Conservation (phyloP, 352 stramenopile genomes). For the Pythium periplocum region DNA sequence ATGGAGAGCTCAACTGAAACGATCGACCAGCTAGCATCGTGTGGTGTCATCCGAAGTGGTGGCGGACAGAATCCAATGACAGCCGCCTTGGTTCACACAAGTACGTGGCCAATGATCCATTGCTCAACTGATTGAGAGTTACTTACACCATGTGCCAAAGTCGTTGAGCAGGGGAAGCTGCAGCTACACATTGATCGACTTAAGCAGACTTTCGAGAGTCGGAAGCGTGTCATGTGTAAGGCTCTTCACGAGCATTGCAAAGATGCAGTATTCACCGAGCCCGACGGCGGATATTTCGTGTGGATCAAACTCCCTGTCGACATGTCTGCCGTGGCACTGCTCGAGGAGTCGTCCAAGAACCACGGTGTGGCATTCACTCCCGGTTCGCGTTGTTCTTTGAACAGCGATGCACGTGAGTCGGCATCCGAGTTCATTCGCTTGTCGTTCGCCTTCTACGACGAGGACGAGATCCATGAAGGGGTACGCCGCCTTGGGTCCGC, state of each 20-base stretch:
- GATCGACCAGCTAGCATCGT: constrained; percentile 48
- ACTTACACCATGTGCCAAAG: constrained; percentile 27
- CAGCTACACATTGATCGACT: constrained; percentile 45
- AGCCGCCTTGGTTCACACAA: constrained; percentile 71
- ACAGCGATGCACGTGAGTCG: constrained; percentile 2
- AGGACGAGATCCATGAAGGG: constrained; percentile 65
- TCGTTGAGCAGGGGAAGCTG: constrained; percentile 51
- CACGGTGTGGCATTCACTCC: constrained; percentile 78
- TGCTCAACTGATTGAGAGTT: constrained; percentile 6
- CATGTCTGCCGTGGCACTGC: constrained; percentile 42
- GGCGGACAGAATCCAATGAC: constrained; percentile 90
- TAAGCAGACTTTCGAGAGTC: constrained; percentile 29
- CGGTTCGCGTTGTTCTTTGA: constrained; percentile 56
- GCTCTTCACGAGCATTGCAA: constrained; percentile 36
- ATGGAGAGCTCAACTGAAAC: constrained; percentile 50
- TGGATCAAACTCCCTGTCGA: constrained; percentile 57
- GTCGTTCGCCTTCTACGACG: constrained; percentile 80
- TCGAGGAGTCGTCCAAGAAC: constrained; percentile 32
- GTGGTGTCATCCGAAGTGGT: constrained; percentile 83
- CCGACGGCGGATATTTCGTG: constrained; percentile 81
- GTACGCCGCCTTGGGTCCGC: constrained; percentile 41
- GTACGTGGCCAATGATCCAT: constrained; percentile 26
- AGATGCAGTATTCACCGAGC: constrained; percentile 46
- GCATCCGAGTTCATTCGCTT: constrained; percentile 30
- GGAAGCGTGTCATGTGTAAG: constrained; percentile 45